These are phyloP conservation scores for Suillus ampliporus DNA, from an alignment of 768 basidiomycete genomes.

Conservation along the genomic window DNA sequence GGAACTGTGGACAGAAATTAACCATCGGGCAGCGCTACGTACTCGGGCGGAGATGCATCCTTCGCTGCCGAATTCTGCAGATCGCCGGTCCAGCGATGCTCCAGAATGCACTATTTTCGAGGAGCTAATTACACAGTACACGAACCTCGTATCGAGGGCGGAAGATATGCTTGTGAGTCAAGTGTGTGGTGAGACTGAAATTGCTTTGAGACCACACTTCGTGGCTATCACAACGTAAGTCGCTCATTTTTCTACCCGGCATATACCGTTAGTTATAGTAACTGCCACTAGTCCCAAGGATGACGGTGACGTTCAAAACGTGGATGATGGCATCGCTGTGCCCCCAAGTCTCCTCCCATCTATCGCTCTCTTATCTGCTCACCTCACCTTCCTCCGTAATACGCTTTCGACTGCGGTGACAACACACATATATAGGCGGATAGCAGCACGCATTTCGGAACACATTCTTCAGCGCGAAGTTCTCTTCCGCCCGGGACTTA, in stretches of 20 bases:
- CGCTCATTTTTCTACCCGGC: not conserved
- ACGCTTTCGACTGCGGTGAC: slow-evolving; percentile 64
- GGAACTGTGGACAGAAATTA: slow-evolving; percentile 86
- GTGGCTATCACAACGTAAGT: slow-evolving; percentile 52
- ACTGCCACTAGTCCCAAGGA: slow-evolving; percentile 2
- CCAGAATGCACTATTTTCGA: slow-evolving; percentile 80
- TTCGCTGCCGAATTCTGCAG: slow-evolving; percentile 54
- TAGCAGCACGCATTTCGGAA: slow-evolving; percentile 70
- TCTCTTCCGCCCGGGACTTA: slow-evolving; percentile 75
- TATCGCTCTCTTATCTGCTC: slow-evolving; percentile 80
- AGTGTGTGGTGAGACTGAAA: slow-evolving; percentile 82
- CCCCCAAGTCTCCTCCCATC: slow-evolving; percentile 77
- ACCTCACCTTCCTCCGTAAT: slow-evolving; percentile 69
- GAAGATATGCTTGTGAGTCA: slow-evolving; percentile 90
- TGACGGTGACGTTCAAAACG: not conserved
- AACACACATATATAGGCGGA: slow-evolving; percentile 74
- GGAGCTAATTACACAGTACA: slow-evolving; percentile 69
- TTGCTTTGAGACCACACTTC: slow-evolving; percentile 75
- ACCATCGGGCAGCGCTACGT: slow-evolving; percentile 60
- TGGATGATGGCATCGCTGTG: slow-evolving; percentile 51
- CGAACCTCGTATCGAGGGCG: slow-evolving; percentile 63
- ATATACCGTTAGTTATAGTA: not conserved
- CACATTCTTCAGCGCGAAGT: slow-evolving; percentile 87
- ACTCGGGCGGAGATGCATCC: slow-evolving; percentile 53
- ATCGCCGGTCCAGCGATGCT: slow-evolving; percentile 28